Evolutionary conservation across 2,329 filamentous ascomycete species (phyloP), one percentile per base, ranked within the genome.

Genomic region (Ceratocystis cubensis): DNA sequence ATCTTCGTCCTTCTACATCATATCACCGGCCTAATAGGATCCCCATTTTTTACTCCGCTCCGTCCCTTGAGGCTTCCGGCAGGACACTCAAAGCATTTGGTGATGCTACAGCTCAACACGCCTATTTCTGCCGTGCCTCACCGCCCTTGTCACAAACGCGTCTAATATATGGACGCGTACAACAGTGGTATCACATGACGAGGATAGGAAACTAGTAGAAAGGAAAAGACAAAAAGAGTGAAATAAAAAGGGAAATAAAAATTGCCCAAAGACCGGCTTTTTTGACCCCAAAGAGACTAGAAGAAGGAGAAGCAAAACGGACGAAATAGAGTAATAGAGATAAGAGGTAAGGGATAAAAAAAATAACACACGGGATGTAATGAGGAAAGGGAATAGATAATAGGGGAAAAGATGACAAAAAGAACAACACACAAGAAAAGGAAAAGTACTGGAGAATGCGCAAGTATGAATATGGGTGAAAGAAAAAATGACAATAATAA

Each of bases 361-460:
- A 15, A 63, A n/a, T 37, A 33, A 20, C 56, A 57, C 25, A 59
- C 56, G 17, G 22, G 28, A 33, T 59, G 56, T 59, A 59, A 37
- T 37, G 56, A 37, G 2, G 56, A 53, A 53, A 53, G 8, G 48
- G 48, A 53, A 57, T 57, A 33, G 8, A 37, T 41, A 15, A 41
- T 41, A 41, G 13, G 37, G 10, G 37, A 57, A 59, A 33, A 30
- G 56, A 30, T 59, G 56, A 59, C 48, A 25, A 28, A 48, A 53
- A 53, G 56, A 59, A 59, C 56, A 59, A 59, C 56, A 59, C 56
- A 37, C 56, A 37, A 59, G 56, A 59, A 59, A 33, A 33, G 56
- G 56, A 59, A 59, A 22, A 30, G 50, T 48, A 48, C 17, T 2
- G 20, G 45, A 53, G 22, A 37, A 59, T 59, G 56, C 56, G 25